These are phyloP conservation scores for Pyrus hybrid DNA, from an alignment of 331 rosid species.

Conservation along the genomic window DNA sequence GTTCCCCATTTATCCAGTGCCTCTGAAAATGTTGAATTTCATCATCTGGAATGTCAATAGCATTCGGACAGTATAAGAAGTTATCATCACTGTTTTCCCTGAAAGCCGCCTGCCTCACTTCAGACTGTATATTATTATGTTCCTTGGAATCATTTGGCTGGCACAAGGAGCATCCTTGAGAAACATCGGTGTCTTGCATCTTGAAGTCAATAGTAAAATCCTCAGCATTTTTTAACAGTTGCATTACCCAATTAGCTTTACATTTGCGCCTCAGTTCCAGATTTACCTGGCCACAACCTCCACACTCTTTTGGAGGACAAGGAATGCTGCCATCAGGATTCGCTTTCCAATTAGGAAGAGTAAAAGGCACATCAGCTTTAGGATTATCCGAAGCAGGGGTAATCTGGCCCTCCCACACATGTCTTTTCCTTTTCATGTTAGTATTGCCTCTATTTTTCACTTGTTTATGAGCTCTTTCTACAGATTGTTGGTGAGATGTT, in stretches of 20 bases:
- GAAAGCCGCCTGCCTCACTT: constrained; percentile 46
- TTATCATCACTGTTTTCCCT: constrained; percentile 44
- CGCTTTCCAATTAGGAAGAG: constrained; percentile 48
- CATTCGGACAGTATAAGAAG: constrained; percentile 50
- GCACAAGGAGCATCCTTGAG: constrained; percentile 32
- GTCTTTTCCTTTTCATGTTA: constrained; percentile 12
- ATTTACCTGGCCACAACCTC: constrained; percentile 47
- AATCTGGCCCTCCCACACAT: constrained; percentile 26
- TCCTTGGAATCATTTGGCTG: constrained; percentile 15
- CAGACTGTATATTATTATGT: constrained; percentile 6
- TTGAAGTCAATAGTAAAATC: constrained; percentile 35
- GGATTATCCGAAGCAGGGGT: constrained; percentile 19
- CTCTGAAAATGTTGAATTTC: constrained; percentile 57
- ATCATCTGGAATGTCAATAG: constrained; percentile 30
- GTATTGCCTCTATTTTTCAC: constrained; percentile 11
- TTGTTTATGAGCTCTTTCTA: constrained; percentile 26
- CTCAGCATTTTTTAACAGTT: constrained; percentile 52
- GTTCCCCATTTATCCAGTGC: constrained; percentile 78
- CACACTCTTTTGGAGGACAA: constrained; percentile 55
- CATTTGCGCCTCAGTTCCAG: constrained; percentile 49
- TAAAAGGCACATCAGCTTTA: constrained; percentile 15
- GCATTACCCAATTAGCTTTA: constrained; percentile 47
- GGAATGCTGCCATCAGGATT: constrained; percentile 49
- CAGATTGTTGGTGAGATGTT: constrained; percentile 32
- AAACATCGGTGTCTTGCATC: constrained; percentile 26